A percentile compares a stretch with the other conserved stretches of the same genome.
These are phyloP conservation scores for Euclidium syriacum DNA, from an alignment of 345 rosid genomes.

Conservation along the genomic window DNA sequence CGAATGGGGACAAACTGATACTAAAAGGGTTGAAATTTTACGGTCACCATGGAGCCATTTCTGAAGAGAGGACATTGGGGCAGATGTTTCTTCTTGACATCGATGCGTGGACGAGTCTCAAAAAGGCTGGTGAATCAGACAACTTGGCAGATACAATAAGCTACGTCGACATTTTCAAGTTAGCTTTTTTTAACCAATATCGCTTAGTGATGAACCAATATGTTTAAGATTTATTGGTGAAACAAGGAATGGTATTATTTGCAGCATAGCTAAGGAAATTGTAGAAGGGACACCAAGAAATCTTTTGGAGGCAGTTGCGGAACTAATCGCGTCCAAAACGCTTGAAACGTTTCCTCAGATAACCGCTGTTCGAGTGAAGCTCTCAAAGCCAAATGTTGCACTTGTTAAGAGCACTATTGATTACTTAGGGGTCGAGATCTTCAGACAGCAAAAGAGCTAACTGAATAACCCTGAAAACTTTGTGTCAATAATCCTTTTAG, in stretches of 20 bases:
- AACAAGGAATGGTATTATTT: background rate
- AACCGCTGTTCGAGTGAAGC: conserved; percentile 58
- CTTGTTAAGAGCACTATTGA: conserved; percentile 62
- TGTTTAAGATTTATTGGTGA: background rate
- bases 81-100: conserved; percentile 85
- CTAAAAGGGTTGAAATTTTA: conserved; percentile 79
- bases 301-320: conserved; percentile 80
- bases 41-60: conserved; percentile 78
- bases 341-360: conserved; percentile 43
- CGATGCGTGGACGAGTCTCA: conserved; percentile 93
- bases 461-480: background rate
- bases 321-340: conserved; percentile 50
- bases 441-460: conserved; percentile 32
- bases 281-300: conserved; percentile 61
- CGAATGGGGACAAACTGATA: conserved; percentile 28
- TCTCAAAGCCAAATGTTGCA: conserved; percentile 85
- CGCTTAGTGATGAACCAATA: background rate
- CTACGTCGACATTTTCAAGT: conserved; percentile 84
- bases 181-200: background rate
- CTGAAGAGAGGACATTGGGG: conserved; percentile 65
- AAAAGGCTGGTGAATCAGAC: conserved; percentile 65
- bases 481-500: conserved; percentile 1
- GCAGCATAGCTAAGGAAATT: conserved; percentile 65
- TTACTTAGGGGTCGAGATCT: conserved; percentile 77
- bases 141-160: conserved; percentile 58